Evolutionary conservation across 441 rosid species (phyloP).

Genomic region (Adansonia rubrostipa): DNA sequence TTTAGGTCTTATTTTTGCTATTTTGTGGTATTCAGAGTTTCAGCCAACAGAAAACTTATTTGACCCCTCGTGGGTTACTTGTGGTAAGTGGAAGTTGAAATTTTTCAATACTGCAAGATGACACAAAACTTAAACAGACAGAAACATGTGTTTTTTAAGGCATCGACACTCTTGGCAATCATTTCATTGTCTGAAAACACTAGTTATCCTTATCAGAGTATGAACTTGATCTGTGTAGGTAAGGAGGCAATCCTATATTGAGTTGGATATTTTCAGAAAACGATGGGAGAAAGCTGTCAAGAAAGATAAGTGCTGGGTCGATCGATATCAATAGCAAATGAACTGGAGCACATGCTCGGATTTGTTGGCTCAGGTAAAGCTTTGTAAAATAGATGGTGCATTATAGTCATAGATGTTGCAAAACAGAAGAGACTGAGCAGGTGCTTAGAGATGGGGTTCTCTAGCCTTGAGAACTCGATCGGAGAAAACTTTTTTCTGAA

Average conservation of each 20-base stretch:
- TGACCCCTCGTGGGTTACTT: background rate
- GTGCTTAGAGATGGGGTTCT: too few relatives aligned
- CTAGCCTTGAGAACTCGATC: too few relatives aligned
- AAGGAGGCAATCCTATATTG: constrained; percentile 63
- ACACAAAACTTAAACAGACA: background rate
- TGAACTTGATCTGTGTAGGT: constrained; percentile 42
- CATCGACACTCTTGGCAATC: background rate
- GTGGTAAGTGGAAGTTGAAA: background rate
- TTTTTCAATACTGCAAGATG: background rate
- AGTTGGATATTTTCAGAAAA: constrained; percentile 44
- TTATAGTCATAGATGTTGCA: background rate
- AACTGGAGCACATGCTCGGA: background rate
- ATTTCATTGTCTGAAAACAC: background rate
- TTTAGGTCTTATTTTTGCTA: background rate
- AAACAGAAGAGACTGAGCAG: too few relatives aligned
- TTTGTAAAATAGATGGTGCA: constrained; percentile 10
- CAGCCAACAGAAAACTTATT: background rate
- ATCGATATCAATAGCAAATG: constrained; percentile 46
- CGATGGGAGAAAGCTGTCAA: constrained; percentile 57
- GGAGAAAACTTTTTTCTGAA: too few relatives aligned
- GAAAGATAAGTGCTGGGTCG: constrained; percentile 62
- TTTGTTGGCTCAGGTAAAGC: constrained; percentile 7
- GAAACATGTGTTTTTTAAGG: background rate
- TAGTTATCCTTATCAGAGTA: background rate
- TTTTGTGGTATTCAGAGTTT: background rate